Percentiles rank a stretch among this genome's conserved stretches.
Conservation (phyloP, 768 basidiomycete genomes). For the Mycena galericulata region DNA sequence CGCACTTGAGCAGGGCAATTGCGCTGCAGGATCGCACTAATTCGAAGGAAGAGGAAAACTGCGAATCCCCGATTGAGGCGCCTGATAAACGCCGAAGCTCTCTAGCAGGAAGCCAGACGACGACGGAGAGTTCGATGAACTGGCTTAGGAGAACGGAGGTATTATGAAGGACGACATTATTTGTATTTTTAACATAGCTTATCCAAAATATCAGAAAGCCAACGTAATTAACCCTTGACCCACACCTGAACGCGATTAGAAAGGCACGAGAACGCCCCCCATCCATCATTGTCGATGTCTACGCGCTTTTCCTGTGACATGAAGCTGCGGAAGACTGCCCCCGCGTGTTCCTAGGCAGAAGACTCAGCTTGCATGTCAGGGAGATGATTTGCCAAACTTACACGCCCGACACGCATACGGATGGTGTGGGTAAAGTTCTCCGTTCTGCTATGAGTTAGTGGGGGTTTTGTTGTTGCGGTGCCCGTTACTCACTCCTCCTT, state of each 20-base stretch:
- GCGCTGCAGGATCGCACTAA: constrained; percentile 28
- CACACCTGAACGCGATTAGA: constrained; percentile 71
- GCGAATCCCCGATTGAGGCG: constrained; percentile 19
- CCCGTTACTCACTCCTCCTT: constrained; percentile 44
- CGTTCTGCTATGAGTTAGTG: constrained; percentile 37
- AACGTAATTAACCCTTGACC: constrained; percentile 43
- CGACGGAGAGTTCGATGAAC: constrained; percentile 28
- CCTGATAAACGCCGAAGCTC: constrained; percentile 19
- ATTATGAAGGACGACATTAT: constrained; percentile 3
- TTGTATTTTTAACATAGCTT: not conserved
- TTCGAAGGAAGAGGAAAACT: constrained; percentile 18
- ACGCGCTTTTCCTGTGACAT: constrained; percentile 60
- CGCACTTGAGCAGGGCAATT: constrained; percentile 36
- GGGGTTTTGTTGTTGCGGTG: not conserved
- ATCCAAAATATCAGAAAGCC: no score
- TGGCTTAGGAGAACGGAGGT: constrained; percentile 24
- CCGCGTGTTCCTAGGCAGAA: constrained; percentile 48
- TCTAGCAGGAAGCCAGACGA: constrained; percentile 15
- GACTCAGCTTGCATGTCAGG: constrained; percentile 1
- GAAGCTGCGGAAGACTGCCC: constrained; percentile 58
- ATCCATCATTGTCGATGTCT: constrained; percentile 64
- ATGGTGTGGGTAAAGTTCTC: constrained; percentile 55
- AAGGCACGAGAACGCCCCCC: constrained; percentile 74
- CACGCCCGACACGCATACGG: constrained; percentile 76
- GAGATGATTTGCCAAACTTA: constrained; percentile 48